Evolutionary conservation across 495 filamentous ascomycete species (phyloP), one percentile per base, ranked within the genome.

Genomic region (Extremus antarcticus): DNA sequence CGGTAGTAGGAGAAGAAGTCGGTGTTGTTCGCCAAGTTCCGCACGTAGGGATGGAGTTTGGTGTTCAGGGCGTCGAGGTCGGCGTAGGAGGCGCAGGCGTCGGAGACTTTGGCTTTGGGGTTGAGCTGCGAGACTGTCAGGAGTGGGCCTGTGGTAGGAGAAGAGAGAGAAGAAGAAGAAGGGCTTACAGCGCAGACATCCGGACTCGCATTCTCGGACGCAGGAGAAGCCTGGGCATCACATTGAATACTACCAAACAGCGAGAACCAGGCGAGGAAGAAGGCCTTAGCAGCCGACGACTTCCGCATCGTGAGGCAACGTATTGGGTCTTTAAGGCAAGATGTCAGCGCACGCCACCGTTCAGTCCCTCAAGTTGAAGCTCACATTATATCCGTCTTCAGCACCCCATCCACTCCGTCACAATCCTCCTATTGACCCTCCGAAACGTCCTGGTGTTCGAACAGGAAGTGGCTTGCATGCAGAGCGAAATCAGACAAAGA

Each of bases 1-100:
- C 92, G 86, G 70, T 97, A 98, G 67, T 97, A 88, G 52, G 90
- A 86, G 70, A 98, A 98, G 76, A 95, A 98, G 68, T 98, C 92
- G 63, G 91, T 94, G 48, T 85, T 82, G 67, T 81, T 80, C 0
- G 87, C 92, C 40, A 98, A 76, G 3, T 85, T 81, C 63, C 86
- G 77, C 47, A 98, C 71, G n/a, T 82, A 79, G n/a, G 88, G 83
- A 63, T 82, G 82, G 47, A 97, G 76, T 48, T 80, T 77, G 54
- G 77, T 71, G 68, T 97, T 98, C 8, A 97, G 75, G 20, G 72
- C 67, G 63, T 98, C 89, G 70, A 98, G 84, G 23, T 85, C 88
- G 47, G 83, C 83, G 67, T 94, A 98, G 40, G 91, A 92, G 43
- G 87, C 87, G 68, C 91, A 97, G 17, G 92, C 87, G 66, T 98